These are phyloP conservation scores for Aureobasidium sp. DNA, from an alignment of 2,329 filamentous ascomycete species.

Conservation along the genomic window DNA sequence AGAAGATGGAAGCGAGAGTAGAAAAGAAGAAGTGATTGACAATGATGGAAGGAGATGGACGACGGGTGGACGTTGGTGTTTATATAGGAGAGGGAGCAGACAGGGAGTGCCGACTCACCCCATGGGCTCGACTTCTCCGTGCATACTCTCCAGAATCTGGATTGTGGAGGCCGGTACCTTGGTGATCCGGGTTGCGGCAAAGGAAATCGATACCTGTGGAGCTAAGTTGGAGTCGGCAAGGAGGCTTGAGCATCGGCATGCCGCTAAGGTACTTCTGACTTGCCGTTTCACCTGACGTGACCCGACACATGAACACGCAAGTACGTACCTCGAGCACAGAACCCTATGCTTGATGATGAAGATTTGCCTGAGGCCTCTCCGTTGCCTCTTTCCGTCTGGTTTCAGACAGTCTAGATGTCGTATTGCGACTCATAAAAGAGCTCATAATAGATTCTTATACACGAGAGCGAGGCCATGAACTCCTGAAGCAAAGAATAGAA, in stretches of 20 bases:
- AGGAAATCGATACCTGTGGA: background rate
- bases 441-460: background rate
- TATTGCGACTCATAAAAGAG: background rate
- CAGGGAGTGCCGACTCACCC: background rate
- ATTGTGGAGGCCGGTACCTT: constrained; percentile 3
- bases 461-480: background rate
- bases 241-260: constrained; percentile 4
- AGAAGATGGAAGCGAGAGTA: background rate
- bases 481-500: background rate
- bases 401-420: background rate
- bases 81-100: background rate
- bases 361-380: background rate
- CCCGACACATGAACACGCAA: background rate
- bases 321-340: background rate
- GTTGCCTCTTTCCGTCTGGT: background rate
- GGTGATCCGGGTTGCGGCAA: constrained; percentile 2
- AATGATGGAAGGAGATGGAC: background rate
- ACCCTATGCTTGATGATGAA: background rate
- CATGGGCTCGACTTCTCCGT: constrained; percentile 9
- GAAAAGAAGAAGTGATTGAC: background rate
- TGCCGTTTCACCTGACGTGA: background rate
- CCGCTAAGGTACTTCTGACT: constrained; percentile 2
- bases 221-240: background rate
- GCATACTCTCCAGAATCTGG: background rate
- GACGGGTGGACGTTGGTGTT: background rate